Evolutionary conservation across 176 grass and related monocot genomes (phyloP).

Genomic region (Aechmea fasciata): DNA sequence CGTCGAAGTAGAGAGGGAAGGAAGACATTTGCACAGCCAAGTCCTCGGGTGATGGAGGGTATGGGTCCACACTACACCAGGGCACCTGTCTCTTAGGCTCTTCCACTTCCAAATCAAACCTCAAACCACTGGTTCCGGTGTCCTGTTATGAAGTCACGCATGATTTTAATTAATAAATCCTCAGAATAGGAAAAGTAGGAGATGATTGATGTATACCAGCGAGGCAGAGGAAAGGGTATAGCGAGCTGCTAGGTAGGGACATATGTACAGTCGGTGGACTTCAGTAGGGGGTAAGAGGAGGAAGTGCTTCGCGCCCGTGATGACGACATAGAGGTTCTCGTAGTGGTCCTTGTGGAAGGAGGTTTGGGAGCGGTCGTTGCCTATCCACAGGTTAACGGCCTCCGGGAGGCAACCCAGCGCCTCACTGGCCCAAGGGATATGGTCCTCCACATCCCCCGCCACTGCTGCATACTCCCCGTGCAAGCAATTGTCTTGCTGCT

Average conservation of each 20-base stretch:
- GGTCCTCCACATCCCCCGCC: conserved; percentile 63
- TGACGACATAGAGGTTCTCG: conserved; percentile 79
- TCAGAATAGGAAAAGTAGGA: neutral
- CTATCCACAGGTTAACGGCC: conserved; percentile 91
- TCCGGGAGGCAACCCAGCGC: conserved; percentile 72
- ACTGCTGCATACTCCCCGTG: conserved; percentile 62
- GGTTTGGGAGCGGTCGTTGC: conserved; percentile 54
- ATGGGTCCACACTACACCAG: conserved; percentile 86
- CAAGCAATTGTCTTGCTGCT: conserved; percentile 94
- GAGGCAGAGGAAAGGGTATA: conserved; percentile 22
- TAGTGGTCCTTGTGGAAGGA: conserved; percentile 98
- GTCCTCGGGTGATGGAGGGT: conserved; percentile 44
- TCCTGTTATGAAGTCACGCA: conserved; percentile 11
- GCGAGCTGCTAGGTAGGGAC: conserved; percentile 48
- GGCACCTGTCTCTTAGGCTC: conserved; percentile 56
- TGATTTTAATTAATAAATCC: conserved; percentile 3
- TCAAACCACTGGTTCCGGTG: conserved; percentile 13
- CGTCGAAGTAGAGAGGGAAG: conserved; percentile 79
- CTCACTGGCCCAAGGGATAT: conserved; percentile 85
- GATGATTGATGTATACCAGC: neutral
- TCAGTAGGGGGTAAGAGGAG: conserved; percentile 72
- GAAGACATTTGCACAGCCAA: conserved; percentile 30
- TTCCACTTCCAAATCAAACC: conserved; percentile 53
- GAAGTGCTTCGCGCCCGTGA: conserved; percentile 90
- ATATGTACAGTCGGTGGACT: conserved; percentile 76